Evolutionary conservation across 1,284 basidiomycete genomes (phyloP), one percentile per base, ranked within the genome.

Genomic region (Calocybe gambosa): DNA sequence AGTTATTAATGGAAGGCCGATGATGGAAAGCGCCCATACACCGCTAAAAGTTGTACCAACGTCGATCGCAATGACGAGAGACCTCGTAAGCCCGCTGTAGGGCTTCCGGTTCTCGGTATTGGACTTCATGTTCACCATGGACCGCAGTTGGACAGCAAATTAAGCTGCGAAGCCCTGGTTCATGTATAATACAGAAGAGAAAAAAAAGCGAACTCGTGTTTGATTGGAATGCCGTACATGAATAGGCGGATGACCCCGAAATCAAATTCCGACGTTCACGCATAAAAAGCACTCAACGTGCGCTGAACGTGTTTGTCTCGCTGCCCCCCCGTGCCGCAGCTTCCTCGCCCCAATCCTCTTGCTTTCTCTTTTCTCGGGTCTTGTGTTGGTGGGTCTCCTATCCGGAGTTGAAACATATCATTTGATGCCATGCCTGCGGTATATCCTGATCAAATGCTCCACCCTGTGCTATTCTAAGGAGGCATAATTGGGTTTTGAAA

Each of bases 21-120:
- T 36, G 25, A 29, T 37, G 18, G 21, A 12, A 37, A 33, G 20
- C 18, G 33, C 57, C 15, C 64, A 56, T 54, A 78, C 78, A 15
- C 84, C 84, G 55, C 79, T 82, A 58, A 85, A 86, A 0, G 84
- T 87, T 0, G 85, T 87, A 23, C 85, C 84, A 54, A 87, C 75
- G 56, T 87, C 84, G 61, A 87, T 75, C 2, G 85, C 84, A 54
- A 87, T 71, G 51, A 83, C 83, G 46, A 89, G 75, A 46, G 80
- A 75, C 54, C 82, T 75, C 15, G 67, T 65, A 10, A 70, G 58
- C 42, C 85, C 85, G 10, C 63, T 69, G 61, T 86, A 88, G 19
- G 85, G 84, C 62, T 85, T 87, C 46, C 85, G 75, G 55, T 76
- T 80, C 61, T 81, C 78, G 6, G 67, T 58, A 29, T 65, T 58